Percentiles rank a stretch among this genome's conserved stretches.
phyloP scores from a whole-genome alignment of 176 grass and related monocot species.

The Carex littledalei region DNA sequence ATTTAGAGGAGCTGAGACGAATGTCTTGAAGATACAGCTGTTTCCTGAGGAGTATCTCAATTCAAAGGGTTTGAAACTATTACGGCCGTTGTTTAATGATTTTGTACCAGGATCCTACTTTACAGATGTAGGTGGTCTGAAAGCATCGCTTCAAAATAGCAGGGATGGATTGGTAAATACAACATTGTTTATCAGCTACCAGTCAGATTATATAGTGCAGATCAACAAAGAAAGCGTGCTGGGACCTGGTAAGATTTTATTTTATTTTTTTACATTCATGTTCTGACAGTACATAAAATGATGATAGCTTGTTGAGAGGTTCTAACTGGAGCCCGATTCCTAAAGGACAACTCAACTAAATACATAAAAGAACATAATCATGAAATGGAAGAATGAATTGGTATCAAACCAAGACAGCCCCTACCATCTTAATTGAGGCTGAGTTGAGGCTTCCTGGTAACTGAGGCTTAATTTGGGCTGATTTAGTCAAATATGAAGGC shows the following conservation, averaged over 20 bases:
- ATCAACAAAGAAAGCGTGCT: conserved; percentile 67
- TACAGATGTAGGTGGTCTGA: conserved; percentile 52
- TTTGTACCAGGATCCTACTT: conserved; percentile 72
- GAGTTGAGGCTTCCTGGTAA: neutral
- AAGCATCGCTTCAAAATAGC: conserved; percentile 65
- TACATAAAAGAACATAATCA: neutral
- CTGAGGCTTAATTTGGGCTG: neutral
- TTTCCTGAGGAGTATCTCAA: conserved; percentile 84
- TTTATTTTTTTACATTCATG: conserved; percentile 1
- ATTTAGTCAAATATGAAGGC: neutral
- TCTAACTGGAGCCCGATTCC: neutral
- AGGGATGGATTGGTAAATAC: conserved; percentile 80
- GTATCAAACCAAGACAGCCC: neutral
- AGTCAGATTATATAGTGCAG: conserved; percentile 89
- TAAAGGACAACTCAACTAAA: neutral
- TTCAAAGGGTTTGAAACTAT: conserved; percentile 53
- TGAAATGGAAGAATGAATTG: neutral
- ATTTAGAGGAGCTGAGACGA: conserved; percentile 77
- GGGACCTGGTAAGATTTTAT: conserved; percentile 52
- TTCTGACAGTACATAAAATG: neutral
- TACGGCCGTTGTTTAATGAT: conserved; percentile 82
- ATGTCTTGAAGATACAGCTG: conserved; percentile 82
- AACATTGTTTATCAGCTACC: conserved; percentile 75
- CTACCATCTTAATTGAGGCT: neutral
- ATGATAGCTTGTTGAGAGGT: neutral